These are phyloP conservation scores for Remersonia thermophila DNA, from an alignment of 2,329 filamentous ascomycete genomes.

Conservation along the genomic window DNA sequence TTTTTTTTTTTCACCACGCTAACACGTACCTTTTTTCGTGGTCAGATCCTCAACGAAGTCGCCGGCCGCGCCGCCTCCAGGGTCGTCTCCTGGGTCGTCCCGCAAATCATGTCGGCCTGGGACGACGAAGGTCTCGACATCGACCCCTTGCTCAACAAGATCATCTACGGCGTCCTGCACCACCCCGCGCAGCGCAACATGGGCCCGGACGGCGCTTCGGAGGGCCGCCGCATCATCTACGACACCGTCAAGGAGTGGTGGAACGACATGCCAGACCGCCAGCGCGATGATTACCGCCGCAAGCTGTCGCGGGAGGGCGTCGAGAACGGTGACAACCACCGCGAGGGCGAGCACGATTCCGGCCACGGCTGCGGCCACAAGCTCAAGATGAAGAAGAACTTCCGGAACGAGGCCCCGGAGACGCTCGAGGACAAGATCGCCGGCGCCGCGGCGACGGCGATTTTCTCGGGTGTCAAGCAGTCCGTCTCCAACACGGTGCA, in stretches of 20 bases:
- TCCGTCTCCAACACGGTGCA: conserved; percentile 26
- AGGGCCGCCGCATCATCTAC: conserved; percentile 70
- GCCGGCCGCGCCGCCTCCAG: conserved; percentile 72
- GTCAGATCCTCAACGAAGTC: conserved; percentile 62
- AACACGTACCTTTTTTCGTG: not conserved
- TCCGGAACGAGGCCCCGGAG: conserved; percentile 31
- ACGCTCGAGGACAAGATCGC: conserved; percentile 45
- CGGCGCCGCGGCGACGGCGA: conserved; percentile 40
- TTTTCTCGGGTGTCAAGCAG: conserved; percentile 46
- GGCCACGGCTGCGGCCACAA: conserved; percentile 75
- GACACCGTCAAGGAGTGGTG: conserved; percentile 75
- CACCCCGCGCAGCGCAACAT: conserved; percentile 68
- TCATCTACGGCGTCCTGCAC: conserved; percentile 74
- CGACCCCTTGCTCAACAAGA: conserved; percentile 57
- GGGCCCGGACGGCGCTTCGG: conserved; percentile 56
- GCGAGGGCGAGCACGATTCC: conserved; percentile 68
- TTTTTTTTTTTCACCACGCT: too few relatives aligned
- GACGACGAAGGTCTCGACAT: conserved; percentile 64
- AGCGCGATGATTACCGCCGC: conserved; percentile 54
- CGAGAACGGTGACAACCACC: conserved; percentile 67
- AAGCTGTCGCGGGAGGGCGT: conserved; percentile 74
- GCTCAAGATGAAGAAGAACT: conserved; percentile 63
- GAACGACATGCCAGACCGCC: conserved; percentile 48
- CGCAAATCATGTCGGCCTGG: conserved; percentile 79
- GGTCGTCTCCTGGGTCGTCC: conserved; percentile 74